These are phyloP conservation scores for Ambrosia hybrid DNA, from an alignment of 140 eudicot genomes.

Conservation along the genomic window DNA sequence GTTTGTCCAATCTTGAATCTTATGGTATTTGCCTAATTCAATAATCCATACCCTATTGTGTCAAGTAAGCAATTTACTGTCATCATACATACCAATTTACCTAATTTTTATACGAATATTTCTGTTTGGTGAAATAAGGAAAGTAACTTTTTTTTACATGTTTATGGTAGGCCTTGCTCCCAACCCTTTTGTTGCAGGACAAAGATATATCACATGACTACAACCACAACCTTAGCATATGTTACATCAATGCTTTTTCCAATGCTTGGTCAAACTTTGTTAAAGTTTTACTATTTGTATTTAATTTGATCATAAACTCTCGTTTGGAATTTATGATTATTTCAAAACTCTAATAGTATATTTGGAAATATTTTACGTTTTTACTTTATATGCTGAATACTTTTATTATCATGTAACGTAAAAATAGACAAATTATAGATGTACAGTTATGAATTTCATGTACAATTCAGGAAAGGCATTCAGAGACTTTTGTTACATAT, in stretches of 20 bases:
- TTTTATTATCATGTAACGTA: not conserved
- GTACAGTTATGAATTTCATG: not conserved
- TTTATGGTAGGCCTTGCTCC: conserved; percentile 31
- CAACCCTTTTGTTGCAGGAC: conserved; percentile 31
- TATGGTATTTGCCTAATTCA: no score
- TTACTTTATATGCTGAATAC: not conserved
- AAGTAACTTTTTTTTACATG: conserved; percentile 23
- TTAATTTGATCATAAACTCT: no score
- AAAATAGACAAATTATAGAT: not conserved
- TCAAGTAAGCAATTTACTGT: no score
- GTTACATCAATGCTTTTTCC: conserved; percentile 34
- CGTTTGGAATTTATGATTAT: no score
- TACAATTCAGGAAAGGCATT: no score
- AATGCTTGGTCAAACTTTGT: conserved; percentile 8
- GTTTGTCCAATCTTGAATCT: no score
- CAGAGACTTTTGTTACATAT: no score
- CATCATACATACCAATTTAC: not conserved
- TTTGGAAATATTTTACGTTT: not conserved
- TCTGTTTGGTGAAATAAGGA: conserved; percentile 30
- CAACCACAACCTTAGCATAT: conserved; percentile 35
- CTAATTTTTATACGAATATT: conserved; percentile 11
- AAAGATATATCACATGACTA: conserved; percentile 34
- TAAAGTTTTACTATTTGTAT: conserved; percentile 1
- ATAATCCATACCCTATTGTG: no score
- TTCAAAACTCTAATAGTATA: no score